Percentiles rank a stretch among this genome's conserved stretches.
Evolutionary conservation across 179 eudicot genomes (phyloP).

Genomic region (Silene vulgaris): DNA sequence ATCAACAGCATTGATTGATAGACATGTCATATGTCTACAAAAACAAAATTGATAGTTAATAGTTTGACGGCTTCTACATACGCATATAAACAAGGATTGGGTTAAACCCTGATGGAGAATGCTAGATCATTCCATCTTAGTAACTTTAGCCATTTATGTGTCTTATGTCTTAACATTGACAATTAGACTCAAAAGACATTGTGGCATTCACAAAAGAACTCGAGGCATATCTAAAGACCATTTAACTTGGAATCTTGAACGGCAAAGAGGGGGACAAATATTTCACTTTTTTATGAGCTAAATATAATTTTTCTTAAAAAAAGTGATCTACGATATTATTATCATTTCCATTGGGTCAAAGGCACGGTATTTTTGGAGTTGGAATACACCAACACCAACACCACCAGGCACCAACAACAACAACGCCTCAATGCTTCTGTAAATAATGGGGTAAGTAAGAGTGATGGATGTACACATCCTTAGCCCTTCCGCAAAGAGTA

Average conservation of each 20-base stretch:
- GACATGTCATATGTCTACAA: neutral
- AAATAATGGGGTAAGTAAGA: too few species aligned
- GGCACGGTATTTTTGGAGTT: too few species aligned
- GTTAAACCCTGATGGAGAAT: neutral
- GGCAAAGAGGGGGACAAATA: neutral
- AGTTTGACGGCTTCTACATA: neutral
- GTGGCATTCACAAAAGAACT: neutral
- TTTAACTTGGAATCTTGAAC: neutral
- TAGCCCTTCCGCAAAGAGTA: too few species aligned
- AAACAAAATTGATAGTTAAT: neutral
- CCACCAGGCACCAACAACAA: too few species aligned
- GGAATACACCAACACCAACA: too few species aligned
- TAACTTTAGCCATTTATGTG: neutral
- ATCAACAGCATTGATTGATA: neutral
- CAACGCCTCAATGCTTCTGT: too few species aligned
- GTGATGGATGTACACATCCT: too few species aligned
- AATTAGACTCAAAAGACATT: neutral
- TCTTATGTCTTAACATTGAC: neutral
- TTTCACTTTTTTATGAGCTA: neutral
- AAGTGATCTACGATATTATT: neutral
- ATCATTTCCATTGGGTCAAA: neutral
- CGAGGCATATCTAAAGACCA: constrained; percentile 1
- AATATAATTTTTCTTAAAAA: neutral
- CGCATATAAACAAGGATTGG: neutral
- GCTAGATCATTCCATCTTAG: neutral